phyloP scores from a whole-genome alignment of 495 filamentous ascomycete genomes.

The Hypoxylon lenormandii region DNA sequence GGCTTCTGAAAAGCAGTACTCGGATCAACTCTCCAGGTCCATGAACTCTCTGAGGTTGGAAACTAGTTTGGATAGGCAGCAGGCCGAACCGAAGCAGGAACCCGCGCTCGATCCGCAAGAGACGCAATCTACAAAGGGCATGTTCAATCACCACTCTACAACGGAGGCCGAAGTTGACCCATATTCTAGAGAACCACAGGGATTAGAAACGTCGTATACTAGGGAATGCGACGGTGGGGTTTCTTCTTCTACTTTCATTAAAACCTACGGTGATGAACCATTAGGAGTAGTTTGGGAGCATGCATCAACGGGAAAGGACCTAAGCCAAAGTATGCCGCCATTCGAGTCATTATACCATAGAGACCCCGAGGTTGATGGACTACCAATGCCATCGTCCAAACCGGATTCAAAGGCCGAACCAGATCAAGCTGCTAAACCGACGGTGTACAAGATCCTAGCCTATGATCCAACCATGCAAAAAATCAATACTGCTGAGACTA shows the following conservation, averaged over 20 bases:
- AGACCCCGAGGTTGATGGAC: conserved; percentile 47
- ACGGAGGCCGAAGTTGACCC: conserved; percentile 48
- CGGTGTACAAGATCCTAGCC: conserved; percentile 76
- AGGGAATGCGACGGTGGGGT: conserved; percentile 51
- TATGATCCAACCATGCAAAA: conserved; percentile 74
- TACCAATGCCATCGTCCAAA: conserved; percentile 12
- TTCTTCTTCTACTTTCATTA: conserved; percentile 39
- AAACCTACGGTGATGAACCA: conserved; percentile 44
- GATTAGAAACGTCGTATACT: conserved; percentile 53
- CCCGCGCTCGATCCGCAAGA: conserved; percentile 43
- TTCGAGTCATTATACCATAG: conserved; percentile 34
- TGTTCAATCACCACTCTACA: conserved; percentile 20
- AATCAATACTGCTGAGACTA: conserved; percentile 72
- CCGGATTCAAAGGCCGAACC: conserved; percentile 16
- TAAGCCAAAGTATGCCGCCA: conserved; percentile 15
- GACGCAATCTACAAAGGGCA: conserved; percentile 20
- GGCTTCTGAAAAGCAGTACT: conserved; percentile 39
- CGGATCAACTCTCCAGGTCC: conserved; percentile 42
- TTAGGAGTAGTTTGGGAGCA: conserved; percentile 10
- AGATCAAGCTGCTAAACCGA: conserved; percentile 49
- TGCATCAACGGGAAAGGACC: conserved; percentile 12
- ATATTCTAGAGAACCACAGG: conserved; percentile 55
- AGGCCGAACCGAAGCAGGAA: conserved; percentile 40
- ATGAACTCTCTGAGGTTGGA: conserved; percentile 46
- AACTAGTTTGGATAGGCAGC: conserved; percentile 53